Evolutionary conservation across 2,329 filamentous ascomycete species (phyloP), one percentile per base, ranked within the genome.

Genomic region (Paecilomyces fulvus): DNA sequence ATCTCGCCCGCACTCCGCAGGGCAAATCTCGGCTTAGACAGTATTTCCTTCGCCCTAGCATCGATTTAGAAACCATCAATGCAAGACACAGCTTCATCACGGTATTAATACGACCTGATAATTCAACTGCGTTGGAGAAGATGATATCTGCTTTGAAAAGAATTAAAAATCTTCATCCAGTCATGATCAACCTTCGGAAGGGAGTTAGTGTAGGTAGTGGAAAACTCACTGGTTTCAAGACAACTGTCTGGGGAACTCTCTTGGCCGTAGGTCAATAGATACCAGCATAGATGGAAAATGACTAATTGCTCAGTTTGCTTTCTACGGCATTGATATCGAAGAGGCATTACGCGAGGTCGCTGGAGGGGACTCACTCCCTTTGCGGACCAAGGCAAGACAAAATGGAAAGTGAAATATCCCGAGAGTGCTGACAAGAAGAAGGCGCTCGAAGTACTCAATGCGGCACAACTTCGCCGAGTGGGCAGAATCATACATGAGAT

Each of bases 31-130:
- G 82, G 49, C 78, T 99, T 4, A 86, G 89, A n/a, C 86, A 89
- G 63, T 81, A 88, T 53, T 94, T 99, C 62, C 75, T 96, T 7
- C 84, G 88, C 0, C 94, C 94, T 21, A 89, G 85, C 30, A 77
- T 86, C 25, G 81, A 94, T 58, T 67, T 89, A 0, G 70, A 78
- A 0, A 65, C 86, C 4, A 94, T 99, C 61, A 75, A 79, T 2
- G 82, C 88, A 66, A 84, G 92, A 25, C 85, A 95, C 56, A 76
- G 80, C 21, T 84, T 87, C 1, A 85, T 96, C 53, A 74, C 79
- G 3, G 75, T 84, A 1, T 80, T 97, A 28, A 71, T 89, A 1
- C 79, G 80, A 4, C 80, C 86, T 0, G 85, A 89, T 3, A 95
- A 96, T 65, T 68, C 76, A 3, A 75, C 80, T 2, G 67, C 74